Conservation (phyloP, 2,329 filamentous ascomycete genomes). For the Albophoma yamanashiensis region DNA sequence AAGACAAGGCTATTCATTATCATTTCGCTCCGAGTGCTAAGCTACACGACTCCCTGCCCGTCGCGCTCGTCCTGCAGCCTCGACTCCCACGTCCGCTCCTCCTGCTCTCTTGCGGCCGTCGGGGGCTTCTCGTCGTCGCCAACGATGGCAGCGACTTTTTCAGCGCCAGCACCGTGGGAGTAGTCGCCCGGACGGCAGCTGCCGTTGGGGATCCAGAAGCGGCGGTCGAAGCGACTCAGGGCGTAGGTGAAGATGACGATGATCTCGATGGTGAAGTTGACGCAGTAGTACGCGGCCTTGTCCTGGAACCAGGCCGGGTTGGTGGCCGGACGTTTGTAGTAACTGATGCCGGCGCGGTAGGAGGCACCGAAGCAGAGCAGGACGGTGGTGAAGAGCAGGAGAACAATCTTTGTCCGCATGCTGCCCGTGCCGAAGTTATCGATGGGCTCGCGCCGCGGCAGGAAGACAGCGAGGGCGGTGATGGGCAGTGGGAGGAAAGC, state of each 20-base stretch:
- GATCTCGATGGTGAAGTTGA: slow-evolving; percentile 68
- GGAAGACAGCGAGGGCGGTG: slow-evolving; percentile 36
- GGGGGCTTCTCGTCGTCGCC: slow-evolving; percentile 9
- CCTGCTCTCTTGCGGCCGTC: slow-evolving; percentile 3
- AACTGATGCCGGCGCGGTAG: slow-evolving; percentile 54
- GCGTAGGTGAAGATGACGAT: slow-evolving; percentile 58
- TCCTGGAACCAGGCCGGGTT: slow-evolving; percentile 59
- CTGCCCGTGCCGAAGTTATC: slow-evolving; percentile 49
- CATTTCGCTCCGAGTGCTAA: not conserved
- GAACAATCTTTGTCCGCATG: slow-evolving; percentile 53
- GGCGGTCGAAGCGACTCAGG: slow-evolving; percentile 57
- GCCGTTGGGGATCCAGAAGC: slow-evolving; percentile 67
- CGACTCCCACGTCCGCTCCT: slow-evolving; percentile 12
- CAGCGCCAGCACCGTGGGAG: slow-evolving; percentile 9
- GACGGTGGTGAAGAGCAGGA: slow-evolving; percentile 47
- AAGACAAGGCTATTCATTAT: not conserved
- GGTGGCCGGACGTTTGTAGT: slow-evolving; percentile 33
- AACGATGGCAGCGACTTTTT: slow-evolving; percentile 12
- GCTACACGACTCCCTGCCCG: not conserved
- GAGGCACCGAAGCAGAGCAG: slow-evolving; percentile 58
- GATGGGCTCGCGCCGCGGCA: slow-evolving; percentile 32
- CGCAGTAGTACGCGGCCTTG: slow-evolving; percentile 67
- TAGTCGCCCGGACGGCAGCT: slow-evolving; percentile 47
- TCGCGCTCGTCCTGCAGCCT: slow-evolving; percentile 9
- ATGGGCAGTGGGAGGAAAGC: slow-evolving; percentile 55